These are phyloP conservation scores for Byssochlamys sp. DNA, from an alignment of 2,329 filamentous ascomycete genomes.

Conservation along the genomic window DNA sequence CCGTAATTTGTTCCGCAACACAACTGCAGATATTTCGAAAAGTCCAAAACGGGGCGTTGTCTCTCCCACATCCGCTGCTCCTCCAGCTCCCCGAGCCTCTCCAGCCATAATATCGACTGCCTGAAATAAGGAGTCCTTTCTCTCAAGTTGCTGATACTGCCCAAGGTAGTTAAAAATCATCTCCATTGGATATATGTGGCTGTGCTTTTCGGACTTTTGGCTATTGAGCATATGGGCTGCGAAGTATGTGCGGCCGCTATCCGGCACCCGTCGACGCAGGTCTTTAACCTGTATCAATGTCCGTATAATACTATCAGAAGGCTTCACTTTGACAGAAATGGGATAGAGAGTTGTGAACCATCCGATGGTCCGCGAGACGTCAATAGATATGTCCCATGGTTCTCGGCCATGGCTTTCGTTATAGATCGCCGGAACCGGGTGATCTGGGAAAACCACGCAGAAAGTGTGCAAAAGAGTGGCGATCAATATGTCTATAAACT, in stretches of 20 bases:
- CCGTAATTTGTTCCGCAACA: constrained; percentile 37
- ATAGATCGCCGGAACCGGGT: constrained; percentile 33
- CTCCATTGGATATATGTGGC: constrained; percentile 35
- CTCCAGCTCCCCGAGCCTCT: constrained; percentile 36
- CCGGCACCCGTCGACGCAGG: constrained; percentile 24
- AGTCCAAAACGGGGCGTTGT: constrained; percentile 39
- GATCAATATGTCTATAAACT: constrained; percentile 29
- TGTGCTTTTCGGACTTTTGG: constrained; percentile 20
- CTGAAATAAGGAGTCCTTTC: constrained; percentile 36
- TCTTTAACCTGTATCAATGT: constrained; percentile 31
- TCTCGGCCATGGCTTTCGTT: constrained; percentile 44
- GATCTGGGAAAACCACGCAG: constrained; percentile 32
- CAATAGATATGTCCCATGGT: constrained; percentile 36
- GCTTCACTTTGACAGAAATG: constrained; percentile 24
- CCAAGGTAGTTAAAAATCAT: constrained; percentile 36
- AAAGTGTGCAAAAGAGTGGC: constrained; percentile 36
- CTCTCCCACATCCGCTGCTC: constrained; percentile 37
- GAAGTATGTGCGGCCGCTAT: constrained; percentile 32
- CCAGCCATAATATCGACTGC: constrained; percentile 38
- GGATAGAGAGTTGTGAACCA: constrained; percentile 45
- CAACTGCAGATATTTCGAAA: constrained; percentile 45
- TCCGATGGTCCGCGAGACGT: constrained; percentile 41
- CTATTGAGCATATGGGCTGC: constrained; percentile 22
- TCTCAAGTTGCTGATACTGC: constrained; percentile 35
- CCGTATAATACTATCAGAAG: constrained; percentile 18